Evolutionary conservation across 1,284 basidiomycete species (phyloP).

Genomic region (Ceratorhiza oryzae-sativae): DNA sequence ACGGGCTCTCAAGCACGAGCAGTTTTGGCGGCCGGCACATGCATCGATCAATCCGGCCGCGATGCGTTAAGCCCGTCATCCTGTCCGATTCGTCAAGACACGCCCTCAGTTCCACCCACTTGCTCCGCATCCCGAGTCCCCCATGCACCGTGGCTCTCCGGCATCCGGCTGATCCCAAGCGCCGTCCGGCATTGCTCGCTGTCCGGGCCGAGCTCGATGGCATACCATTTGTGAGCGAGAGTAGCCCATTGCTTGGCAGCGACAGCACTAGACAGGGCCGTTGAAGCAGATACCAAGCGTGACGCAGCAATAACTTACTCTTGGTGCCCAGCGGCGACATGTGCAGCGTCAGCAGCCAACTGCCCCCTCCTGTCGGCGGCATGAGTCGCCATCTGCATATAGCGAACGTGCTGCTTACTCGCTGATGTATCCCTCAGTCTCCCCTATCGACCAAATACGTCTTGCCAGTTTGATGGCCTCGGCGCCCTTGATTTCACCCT

Average conservation of each 20-base stretch:
- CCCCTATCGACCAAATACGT: constrained; percentile 62
- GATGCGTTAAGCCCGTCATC: neutral
- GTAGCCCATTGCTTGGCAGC: constrained; percentile 59
- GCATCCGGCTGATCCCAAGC: constrained; percentile 50
- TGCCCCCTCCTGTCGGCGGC: constrained; percentile 53
- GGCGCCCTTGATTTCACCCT: constrained; percentile 54
- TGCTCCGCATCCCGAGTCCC: constrained; percentile 49
- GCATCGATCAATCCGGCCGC: neutral
- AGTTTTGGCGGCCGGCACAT: neutral
- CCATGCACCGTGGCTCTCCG: constrained; percentile 58
- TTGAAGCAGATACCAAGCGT: neutral
- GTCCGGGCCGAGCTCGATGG: constrained; percentile 62
- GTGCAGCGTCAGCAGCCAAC: constrained; percentile 65
- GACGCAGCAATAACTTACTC: constrained; percentile 56
- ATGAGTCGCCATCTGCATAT: neutral
- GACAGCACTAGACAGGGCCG: constrained; percentile 50
- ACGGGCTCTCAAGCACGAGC: constrained; percentile 1
- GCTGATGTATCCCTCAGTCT: constrained; percentile 67
- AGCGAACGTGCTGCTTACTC: constrained; percentile 48
- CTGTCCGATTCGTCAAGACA: neutral
- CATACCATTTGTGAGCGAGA: constrained; percentile 61
- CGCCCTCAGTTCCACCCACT: constrained; percentile 37
- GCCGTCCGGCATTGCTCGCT: constrained; percentile 57
- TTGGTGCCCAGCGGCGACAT: constrained; percentile 66
- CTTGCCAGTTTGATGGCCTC: constrained; percentile 59